phyloP scores from a whole-genome alignment of 441 rosid species.

The Metrosideros polymorpha region DNA sequence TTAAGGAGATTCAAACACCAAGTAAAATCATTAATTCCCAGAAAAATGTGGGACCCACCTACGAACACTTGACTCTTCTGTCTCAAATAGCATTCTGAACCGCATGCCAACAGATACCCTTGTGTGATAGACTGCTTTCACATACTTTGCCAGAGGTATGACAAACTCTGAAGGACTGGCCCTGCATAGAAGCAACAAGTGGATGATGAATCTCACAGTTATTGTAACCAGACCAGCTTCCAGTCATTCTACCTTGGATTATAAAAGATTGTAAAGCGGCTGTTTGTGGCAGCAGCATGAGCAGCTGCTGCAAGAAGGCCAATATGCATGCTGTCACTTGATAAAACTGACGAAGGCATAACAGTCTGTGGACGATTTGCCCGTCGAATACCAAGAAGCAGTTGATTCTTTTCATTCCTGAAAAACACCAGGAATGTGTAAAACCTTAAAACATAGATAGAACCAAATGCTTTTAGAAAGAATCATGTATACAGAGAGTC shows the following conservation, averaged over 20 bases:
- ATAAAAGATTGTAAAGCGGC: constrained; percentile 8
- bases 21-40: neutral
- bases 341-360: constrained; percentile 7
- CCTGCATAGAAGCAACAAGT: constrained; percentile 28
- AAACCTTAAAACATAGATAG: neutral
- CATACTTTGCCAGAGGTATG: constrained; percentile 83
- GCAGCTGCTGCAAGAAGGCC: constrained; percentile 12
- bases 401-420: constrained; percentile 10
- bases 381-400: constrained; percentile 4
- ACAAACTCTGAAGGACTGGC: constrained; percentile 97
- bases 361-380: constrained; percentile 5
- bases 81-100: constrained; percentile 98
- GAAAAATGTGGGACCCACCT: constrained; percentile 38
- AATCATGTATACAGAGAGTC: neutral
- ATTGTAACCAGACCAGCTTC: neutral
- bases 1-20: neutral
- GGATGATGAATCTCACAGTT: neutral
- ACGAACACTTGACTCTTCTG: constrained; percentile 98
- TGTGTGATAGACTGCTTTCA: constrained; percentile 92
- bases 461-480: neutral
- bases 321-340: constrained; percentile 12
- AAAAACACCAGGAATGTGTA: neutral
- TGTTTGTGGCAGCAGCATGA: constrained; percentile 9
- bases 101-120: constrained; percentile 99
- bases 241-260: constrained; percentile 1